Evolutionary conservation across 2,329 filamentous ascomycete species (phyloP), one percentile per base, ranked within the genome.

Genomic region (Pezicula carpinea): DNA sequence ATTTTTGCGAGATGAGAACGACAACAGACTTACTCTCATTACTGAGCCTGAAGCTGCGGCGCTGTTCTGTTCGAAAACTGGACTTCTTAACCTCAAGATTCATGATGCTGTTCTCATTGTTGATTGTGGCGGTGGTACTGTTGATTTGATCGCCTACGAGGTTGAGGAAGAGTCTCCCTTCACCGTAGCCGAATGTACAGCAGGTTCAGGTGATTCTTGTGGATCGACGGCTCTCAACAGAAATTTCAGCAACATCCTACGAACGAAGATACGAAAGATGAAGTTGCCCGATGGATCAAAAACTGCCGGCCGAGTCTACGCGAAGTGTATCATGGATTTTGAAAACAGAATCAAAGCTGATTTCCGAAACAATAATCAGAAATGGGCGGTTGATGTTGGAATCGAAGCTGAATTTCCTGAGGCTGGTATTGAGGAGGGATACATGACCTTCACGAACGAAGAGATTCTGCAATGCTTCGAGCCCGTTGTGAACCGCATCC

Each of bases 321-420:
- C 92, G 57, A 97, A 97, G 74, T 97, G 92, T 68, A 97, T 99
- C 70, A 97, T 97, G 92, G 93, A 99, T 70, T 99, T 99, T 62
- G 93, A 99, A 75, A 97, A 97, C 79, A 79, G 93, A 67, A 96
- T 99, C 79, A 99, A 99, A 77, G 93, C 93, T 42, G 93, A 97
- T 69, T 99, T 99, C 84, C 83, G 93, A 55, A 97, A 97, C 74
- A 97, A 96, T 68, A 91, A 92, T 42, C 92, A 97, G 69, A 97
- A 97, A 69, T 97, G 93, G 93, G 93, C 93, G 38, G 91, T 97
- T 17, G 93, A 99, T 65, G 93, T 99, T 42, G 93, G 93, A 64
- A 97, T 99, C 61, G 93, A 99, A 74, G 90, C 92, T 36, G 93
- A 97, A 64, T 97, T 95, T 73, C 92, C 92, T 33, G 93, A 97